A percentile compares a stretch with the other conserved stretches of the same genome.
These are phyloP conservation scores for Geotrichum europaeum DNA, from an alignment of 1,139 yeast genomes.

Conservation along the genomic window DNA sequence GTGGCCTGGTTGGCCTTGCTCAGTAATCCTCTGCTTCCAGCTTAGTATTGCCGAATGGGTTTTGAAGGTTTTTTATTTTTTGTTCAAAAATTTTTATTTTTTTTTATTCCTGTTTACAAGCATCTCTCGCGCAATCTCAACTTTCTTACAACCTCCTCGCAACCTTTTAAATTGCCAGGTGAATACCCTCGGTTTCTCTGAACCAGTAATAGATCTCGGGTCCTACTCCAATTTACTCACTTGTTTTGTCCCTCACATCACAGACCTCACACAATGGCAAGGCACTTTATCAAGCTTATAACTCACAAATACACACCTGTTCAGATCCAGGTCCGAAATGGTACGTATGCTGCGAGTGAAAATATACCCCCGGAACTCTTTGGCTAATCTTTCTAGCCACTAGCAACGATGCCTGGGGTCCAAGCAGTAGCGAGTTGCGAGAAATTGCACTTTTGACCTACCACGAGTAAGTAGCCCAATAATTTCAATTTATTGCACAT, in stretches of 20 bases:
- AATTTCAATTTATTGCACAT: background rate
- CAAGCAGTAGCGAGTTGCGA: slow-evolving; percentile 68
- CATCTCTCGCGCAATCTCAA: background rate
- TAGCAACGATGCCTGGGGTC: slow-evolving; percentile 73
- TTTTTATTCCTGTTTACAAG: background rate
- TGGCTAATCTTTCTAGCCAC: slow-evolving; percentile 45
- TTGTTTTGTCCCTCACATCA: background rate
- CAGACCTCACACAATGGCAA: slow-evolving; percentile 12
- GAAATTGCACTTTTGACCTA: slow-evolving; percentile 65
- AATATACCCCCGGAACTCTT: background rate
- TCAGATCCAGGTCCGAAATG: slow-evolving; percentile 68
- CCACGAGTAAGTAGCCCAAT: slow-evolving; percentile 36
- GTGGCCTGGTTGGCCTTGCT: background rate
- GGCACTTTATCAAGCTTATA: slow-evolving; percentile 55
- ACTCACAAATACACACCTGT: slow-evolving; percentile 76
- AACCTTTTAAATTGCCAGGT: background rate
- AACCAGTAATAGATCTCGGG: background rate
- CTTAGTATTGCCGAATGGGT: background rate
- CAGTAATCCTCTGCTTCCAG: background rate
- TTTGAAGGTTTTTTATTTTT: background rate
- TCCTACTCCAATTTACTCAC: background rate
- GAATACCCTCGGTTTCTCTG: background rate
- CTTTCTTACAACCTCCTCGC: background rate
- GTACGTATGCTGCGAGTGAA: slow-evolving; percentile 17
- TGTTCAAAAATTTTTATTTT: background rate